Percentiles rank a stretch among this genome's conserved stretches.
These are phyloP conservation scores for Raddia distichophylla DNA, from an alignment of 176 grass and related monocot species.

Conservation along the genomic window DNA sequence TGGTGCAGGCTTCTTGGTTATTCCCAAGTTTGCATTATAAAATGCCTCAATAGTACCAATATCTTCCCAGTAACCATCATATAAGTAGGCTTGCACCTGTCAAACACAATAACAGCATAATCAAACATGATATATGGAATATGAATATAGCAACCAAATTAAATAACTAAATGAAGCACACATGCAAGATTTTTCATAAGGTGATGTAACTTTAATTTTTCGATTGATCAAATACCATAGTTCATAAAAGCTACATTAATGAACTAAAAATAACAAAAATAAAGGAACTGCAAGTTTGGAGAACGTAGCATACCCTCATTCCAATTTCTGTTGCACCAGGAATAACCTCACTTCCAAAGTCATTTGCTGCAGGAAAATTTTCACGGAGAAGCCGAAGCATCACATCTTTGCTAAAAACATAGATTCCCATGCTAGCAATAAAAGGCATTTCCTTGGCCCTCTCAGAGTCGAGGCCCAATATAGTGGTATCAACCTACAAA, in stretches of 20 bases:
- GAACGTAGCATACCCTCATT: slow-evolving; percentile 75
- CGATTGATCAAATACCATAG: not conserved
- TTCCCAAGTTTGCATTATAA: slow-evolving; percentile 91
- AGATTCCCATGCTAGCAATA: slow-evolving; percentile 99
- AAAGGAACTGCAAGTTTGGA: not conserved
- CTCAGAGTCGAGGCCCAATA: slow-evolving; percentile 73
- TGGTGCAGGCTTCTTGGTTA: slow-evolving; percentile 90
- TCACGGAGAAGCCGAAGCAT: slow-evolving; percentile 85
- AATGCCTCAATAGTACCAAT: slow-evolving; percentile 92
- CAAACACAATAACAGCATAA: slow-evolving; percentile 41
- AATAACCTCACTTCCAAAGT: slow-evolving; percentile 99
- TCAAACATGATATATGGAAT: slow-evolving; percentile 25
- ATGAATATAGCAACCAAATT: not conserved
- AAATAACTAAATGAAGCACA: not conserved
- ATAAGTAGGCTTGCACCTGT: slow-evolving; percentile 94
- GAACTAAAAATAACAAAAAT: not conserved
- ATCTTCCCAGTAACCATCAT: slow-evolving; percentile 99
- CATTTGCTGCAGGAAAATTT: slow-evolving; percentile 79
- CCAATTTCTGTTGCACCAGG: slow-evolving; percentile 88
- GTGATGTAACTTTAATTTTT: not conserved
- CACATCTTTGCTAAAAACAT: slow-evolving; percentile 92
- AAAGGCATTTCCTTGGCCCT: slow-evolving; percentile 87
- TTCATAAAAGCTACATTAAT: not conserved
- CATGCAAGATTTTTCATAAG: not conserved
- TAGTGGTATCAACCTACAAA: slow-evolving; percentile 88